Evolutionary conservation across 768 basidiomycete genomes (phyloP), one percentile per base, ranked within the genome.

Genomic region (Gautieria morchelliformis): DNA sequence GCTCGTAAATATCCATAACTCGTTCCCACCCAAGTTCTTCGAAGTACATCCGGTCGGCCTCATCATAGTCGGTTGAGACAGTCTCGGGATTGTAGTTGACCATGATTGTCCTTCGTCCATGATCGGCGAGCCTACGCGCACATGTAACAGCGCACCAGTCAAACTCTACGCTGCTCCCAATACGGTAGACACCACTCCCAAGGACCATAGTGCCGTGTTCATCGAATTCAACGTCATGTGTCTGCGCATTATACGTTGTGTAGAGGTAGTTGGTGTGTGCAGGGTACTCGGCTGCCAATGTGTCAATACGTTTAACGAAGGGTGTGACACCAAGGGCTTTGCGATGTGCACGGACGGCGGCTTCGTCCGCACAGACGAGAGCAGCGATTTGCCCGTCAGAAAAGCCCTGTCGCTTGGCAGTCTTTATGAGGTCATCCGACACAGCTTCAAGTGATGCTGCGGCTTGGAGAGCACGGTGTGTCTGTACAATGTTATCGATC

Each of bases 131-230:
- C 68, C 88, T 88, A 59, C 96, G 79, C 14, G 93, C 93, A 69
- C 94, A 98, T 1, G 95, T 97, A 41, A 99, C 96, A n/a, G 96
- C 95, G 69, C 96, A 99, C 96, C 96, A 99, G 70, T 99, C 96
- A 69, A 99, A 99, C 76, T 99, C 96, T 67, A 99, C 96, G 62
- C 90, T 93, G 70, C 89, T 92, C 47, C 96, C 96, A 63, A 99
- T 98, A 59, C 96, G 87, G 74, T 99, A 98, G 20, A 99, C 96
- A 64, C 96, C 96, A 59, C 88, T 91, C 24, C 96, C 96, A 22
- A 98, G 84, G 22, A 99, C 95, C 91, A 98, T 96, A n/a, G 93
- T 98, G 44, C 96, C 96, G 63, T 96, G 83, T 64, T 98, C 95
- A 66, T 94, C 78, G 67, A 98, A 98, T 20, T 89, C 82, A 68